Conservation (phyloP, 164 flowering plant genomes). For the Warburgia ugandensis region DNA sequence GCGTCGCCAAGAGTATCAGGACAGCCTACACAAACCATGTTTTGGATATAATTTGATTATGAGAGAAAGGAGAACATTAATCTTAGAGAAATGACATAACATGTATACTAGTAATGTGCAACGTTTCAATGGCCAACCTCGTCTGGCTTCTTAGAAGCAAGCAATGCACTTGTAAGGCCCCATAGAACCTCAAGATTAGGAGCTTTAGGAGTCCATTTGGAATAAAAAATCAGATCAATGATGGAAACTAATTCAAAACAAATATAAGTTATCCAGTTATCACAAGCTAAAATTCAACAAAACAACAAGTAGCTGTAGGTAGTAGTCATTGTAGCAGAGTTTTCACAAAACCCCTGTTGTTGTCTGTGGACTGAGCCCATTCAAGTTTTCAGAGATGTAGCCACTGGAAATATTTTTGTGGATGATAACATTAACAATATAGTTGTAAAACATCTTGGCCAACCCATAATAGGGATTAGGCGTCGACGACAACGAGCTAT, state of each 20-base stretch:
- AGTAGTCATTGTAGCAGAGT: background rate
- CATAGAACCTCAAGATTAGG: slow-evolving; percentile 62
- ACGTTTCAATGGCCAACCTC: slow-evolving; percentile 47
- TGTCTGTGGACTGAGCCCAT: too few species aligned
- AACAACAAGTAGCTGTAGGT: background rate
- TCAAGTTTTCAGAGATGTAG: too few species aligned
- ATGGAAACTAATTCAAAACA: background rate
- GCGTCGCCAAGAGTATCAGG: slow-evolving; percentile 52
- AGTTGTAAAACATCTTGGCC: too few species aligned
- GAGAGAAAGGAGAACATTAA: background rate
- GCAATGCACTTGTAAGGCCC: slow-evolving; percentile 74
- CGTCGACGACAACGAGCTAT: too few species aligned
- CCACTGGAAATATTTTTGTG: too few species aligned
- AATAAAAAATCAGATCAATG: background rate
- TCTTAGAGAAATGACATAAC: too few species aligned
- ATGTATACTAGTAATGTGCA: too few species aligned
- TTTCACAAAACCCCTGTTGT: background rate
- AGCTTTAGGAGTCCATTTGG: slow-evolving; percentile 41
- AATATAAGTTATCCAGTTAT: too few species aligned
- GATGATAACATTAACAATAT: background rate
- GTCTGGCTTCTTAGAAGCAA: slow-evolving; percentile 82
- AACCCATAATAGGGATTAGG: too few species aligned
- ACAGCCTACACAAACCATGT: slow-evolving; percentile 83
- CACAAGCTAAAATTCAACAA: background rate
- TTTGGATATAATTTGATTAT: too few species aligned